Evolutionary conservation across 441 rosid species (phyloP).

Genomic region (Eutrema salsugineum): DNA sequence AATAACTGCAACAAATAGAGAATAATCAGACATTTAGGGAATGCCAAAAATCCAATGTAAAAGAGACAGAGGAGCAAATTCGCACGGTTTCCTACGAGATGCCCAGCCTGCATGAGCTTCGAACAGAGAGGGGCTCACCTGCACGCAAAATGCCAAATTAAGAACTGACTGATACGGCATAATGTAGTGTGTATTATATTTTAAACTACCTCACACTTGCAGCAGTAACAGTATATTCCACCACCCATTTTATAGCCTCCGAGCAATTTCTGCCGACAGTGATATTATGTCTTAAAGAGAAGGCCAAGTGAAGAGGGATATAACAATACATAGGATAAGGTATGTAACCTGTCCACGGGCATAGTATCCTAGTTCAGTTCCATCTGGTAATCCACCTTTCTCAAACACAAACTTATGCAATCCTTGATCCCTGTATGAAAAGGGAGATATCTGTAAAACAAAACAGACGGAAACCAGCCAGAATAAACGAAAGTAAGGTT

Average conservation of each 20-base stretch:
- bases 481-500: neutral
- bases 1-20: conserved; percentile 62
- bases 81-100: conserved; percentile 93
- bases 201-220: conserved; percentile 79
- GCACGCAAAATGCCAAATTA: conserved; percentile 30
- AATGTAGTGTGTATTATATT: conserved; percentile 13
- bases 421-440: conserved; percentile 72
- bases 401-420: conserved; percentile 84
- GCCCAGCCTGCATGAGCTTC: conserved; percentile 99
- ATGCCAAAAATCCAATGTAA: neutral
- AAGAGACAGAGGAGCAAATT: conserved; percentile 9
- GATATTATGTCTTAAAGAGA: conserved; percentile 22
- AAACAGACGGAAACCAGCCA: conserved; percentile 5
- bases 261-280: conserved; percentile 72
- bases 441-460: conserved; percentile 5
- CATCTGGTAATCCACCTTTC: conserved; percentile 92
- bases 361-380: conserved; percentile 77
- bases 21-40: neutral
- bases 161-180: conserved; percentile 2
- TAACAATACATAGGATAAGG: conserved; percentile 15
- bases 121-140: conserved; percentile 98
- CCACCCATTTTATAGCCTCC: conserved; percentile 84
- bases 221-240: conserved; percentile 88
- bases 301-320: conserved; percentile 14
- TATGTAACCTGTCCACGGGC: conserved; percentile 80